A percentile compares a stretch with the other conserved stretches of the same genome.
Evolutionary conservation across 306 rosid genomes (phyloP).

Genomic region (Medicago truncatula): MtrunA17r5.0-ANR NC_053048.1:54157001-54157500

Average conservation of each 20-base stretch:
- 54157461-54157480: no score
- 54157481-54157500: no score
- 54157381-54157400: no score
- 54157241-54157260: background rate
- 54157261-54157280: background rate
- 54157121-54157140: slow-evolving; percentile 59
- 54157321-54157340: background rate
- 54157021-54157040: slow-evolving; percentile 29
- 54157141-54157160: slow-evolving; percentile 22
- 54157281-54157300: background rate
- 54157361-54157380: no score
- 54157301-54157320: background rate
- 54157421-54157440: no score
- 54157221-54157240: background rate
- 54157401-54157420: no score
- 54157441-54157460: no score
- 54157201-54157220: background rate
- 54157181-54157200: background rate
- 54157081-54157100: slow-evolving; percentile 98
- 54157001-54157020: slow-evolving; percentile 3
- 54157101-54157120: slow-evolving; percentile 79
- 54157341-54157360: background rate
- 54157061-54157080: slow-evolving; percentile 93
- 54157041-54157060: slow-evolving; percentile 48
- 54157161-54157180: slow-evolving; percentile 5